Base-by-base conservation (phyloP, 768 basidiomycete species). In the Dendrothele bispora region DNA sequence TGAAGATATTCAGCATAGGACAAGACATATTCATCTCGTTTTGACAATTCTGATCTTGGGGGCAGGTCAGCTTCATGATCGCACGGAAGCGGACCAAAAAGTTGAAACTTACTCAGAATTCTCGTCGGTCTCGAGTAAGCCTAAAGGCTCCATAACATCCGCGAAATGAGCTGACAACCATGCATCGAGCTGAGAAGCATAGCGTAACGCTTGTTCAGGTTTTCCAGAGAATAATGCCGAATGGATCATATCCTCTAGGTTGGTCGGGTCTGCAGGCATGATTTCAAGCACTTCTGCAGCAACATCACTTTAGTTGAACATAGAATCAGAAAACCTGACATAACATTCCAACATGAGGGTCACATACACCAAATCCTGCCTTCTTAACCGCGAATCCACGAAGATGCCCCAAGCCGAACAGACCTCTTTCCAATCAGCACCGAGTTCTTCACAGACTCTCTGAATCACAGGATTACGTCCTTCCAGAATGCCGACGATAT, bases 141-240 rank as follows among this genome's bases (percentile, higher is more conserved):
- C 76, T 7, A 95, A 63, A 6, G 87, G 75, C 30, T 85, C 83
- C 80, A 98, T 88, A 17, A 97, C 71, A 67, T 98, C 95, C 2
- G 85, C 84, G 20, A 98, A 59, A 65, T 99, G 97, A 0, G 92
- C 90, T 2, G 88, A 80, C 6, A 98, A 69, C 95, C 95, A 98
- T 5, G 77, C 68, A 59, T 97, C 94, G 12, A 92, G 65, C 43
- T 78, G 73, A 44, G 80, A 72, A n/a, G 87, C 86, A 46, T 83
- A 74, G 21, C 78, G 69, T 32, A 97, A 62, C 12, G 83, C 84
- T 51, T 85, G 78, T 12, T 68, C 68, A 5, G 84, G 77, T 49
- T 88, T 78, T 21, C 86, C 88, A 5, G 77, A 74, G 55, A 95
- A 78, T 17, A 98, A 68, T 5, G 82, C 73, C 7, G 82, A 77